Conservation (phyloP, 257 asterid genomes). For the Lycium barbarum region DNA sequence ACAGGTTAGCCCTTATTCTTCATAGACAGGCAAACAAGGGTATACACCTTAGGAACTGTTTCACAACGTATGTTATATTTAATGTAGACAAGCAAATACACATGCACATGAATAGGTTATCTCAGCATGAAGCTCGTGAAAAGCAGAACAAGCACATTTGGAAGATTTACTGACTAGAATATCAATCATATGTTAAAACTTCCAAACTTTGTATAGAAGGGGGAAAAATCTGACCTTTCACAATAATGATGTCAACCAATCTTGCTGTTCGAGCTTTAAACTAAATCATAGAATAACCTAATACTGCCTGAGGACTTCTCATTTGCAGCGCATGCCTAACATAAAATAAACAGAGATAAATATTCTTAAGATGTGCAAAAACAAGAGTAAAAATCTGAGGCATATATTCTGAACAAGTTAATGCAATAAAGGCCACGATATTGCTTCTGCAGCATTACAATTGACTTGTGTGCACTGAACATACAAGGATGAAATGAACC, state of each 20-base stretch:
- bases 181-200: not conserved
- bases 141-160: conserved; percentile 4
- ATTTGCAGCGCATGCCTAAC: conserved; percentile 16
- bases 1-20: not conserved
- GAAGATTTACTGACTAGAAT: not conserved
- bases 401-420: not conserved
- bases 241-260: not conserved
- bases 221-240: conserved; percentile 3
- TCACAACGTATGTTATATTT: not conserved
- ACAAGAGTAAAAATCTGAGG: not conserved
- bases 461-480: not conserved
- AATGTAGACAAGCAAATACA: not conserved
- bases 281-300: not conserved
- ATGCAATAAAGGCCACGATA: not conserved
- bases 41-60: not conserved
- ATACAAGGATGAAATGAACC: too few relatives aligned
- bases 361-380: not conserved
- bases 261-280: conserved; percentile 14
- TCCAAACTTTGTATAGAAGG: not conserved
- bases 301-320: conserved; percentile 10
- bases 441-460: not conserved
- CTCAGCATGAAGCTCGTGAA: not conserved
- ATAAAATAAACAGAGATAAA: not conserved
- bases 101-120: not conserved
- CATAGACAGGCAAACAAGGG: not conserved